Evolutionary conservation across 305 asterid genomes (phyloP).

Genomic region (Fraxinus greggii): DNA sequence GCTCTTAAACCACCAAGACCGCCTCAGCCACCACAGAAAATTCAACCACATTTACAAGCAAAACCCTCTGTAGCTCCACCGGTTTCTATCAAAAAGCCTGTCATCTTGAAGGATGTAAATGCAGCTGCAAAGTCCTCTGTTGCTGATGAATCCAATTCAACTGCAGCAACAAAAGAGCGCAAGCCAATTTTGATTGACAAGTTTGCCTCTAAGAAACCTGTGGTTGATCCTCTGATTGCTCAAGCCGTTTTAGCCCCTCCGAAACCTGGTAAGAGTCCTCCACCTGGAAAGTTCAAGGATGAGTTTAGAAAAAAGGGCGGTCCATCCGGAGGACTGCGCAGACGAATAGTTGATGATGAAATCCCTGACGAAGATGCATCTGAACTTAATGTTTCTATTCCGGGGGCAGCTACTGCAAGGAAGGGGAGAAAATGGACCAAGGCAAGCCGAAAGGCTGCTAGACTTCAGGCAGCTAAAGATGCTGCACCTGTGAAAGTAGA

Average conservation of each 20-base stretch:
- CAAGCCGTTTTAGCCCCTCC: constrained; percentile 82
- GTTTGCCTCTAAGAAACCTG: constrained; percentile 89
- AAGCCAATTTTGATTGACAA: constrained; percentile 91
- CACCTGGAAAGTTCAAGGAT: constrained; percentile 66
- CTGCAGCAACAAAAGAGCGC: constrained; percentile 57
- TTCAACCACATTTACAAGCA: constrained; percentile 63
- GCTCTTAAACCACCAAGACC: constrained; percentile 44
- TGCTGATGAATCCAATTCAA: constrained; percentile 42
- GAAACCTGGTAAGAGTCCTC: constrained; percentile 61
- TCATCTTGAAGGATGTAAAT: constrained; percentile 77
- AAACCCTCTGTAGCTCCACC: constrained; percentile 81
- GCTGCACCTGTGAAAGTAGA: constrained; percentile 92
- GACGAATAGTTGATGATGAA: constrained; percentile 49
- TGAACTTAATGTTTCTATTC: constrained; percentile 65
- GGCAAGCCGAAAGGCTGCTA: constrained; percentile 98
- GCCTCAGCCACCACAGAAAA: constrained; percentile 56
- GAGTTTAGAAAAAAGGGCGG: constrained; percentile 64
- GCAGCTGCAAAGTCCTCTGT: constrained; percentile 52
- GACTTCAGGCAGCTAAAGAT: constrained; percentile 81
- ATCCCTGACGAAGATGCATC: constrained; percentile 67
- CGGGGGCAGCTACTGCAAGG: constrained; percentile 68
- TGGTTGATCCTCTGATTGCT: constrained; percentile 65
- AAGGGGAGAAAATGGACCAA: constrained; percentile 98
- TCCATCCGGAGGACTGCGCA: constrained; percentile 58
- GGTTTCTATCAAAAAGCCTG: constrained; percentile 61